A percentile compares a stretch with the other conserved stretches of the same genome.
Conservation (phyloP, 116 monocot genomes). For the Iris pallida region DNA sequence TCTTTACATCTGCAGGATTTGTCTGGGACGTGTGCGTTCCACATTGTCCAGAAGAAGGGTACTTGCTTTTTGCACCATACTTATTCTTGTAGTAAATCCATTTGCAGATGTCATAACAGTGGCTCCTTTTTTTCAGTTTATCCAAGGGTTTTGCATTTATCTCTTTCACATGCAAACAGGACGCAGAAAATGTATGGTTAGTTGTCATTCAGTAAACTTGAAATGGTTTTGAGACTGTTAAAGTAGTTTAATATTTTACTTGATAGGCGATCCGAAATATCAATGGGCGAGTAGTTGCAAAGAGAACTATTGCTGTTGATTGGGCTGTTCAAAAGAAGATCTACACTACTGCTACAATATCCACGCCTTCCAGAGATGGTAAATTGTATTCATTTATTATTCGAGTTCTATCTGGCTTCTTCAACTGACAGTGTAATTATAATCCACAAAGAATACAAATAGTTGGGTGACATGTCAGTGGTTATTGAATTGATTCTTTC, state of each 20-base stretch:
- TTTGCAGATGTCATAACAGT: not conserved
- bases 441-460: too few relatives aligned
- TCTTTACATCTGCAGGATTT: conserved; percentile 69
- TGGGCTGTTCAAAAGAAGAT: conserved; percentile 91
- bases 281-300: conserved; percentile 62
- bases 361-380: conserved; percentile 41
- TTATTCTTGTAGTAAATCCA: conserved; percentile 4
- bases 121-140: conserved; percentile 33
- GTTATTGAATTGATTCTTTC: too few relatives aligned
- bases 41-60: conserved; percentile 65
- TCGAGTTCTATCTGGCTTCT: too few relatives aligned
- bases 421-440: too few relatives aligned
- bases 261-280: conserved; percentile 76
- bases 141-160: conserved; percentile 98
- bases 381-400: conserved; percentile 14
- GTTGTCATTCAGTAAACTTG: conserved; percentile 4
- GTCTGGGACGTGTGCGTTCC: conserved; percentile 90
- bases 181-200: conserved; percentile 77
- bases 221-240: conserved; percentile 1
- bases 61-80: conserved; percentile 1
- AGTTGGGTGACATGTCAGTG: too few relatives aligned
- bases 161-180: conserved; percentile 81
- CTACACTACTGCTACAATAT: conserved; percentile 51
- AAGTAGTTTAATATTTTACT: conserved; percentile 3
- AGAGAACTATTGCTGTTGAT: conserved; percentile 88